Conservation (phyloP, 2,329 filamentous ascomycete genomes). For the Diaporthe nobilis region DNA sequence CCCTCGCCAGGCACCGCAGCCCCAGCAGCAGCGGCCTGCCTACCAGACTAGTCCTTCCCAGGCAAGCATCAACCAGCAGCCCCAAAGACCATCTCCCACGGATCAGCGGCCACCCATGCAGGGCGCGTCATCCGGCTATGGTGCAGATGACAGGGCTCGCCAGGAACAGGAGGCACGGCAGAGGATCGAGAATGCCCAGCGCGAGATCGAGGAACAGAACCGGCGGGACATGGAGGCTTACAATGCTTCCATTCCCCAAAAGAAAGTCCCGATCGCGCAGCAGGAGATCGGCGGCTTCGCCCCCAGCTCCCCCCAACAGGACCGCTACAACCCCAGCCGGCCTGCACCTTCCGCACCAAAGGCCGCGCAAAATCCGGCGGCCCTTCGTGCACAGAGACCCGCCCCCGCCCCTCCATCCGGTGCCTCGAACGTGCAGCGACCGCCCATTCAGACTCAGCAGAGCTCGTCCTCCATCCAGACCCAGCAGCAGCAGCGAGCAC, state of each 20-base stretch:
- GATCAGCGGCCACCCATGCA: constrained; percentile 72
- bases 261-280: constrained; percentile 83
- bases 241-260: constrained; percentile 89
- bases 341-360: constrained; percentile 87
- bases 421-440: constrained; percentile 58
- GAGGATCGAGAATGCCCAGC: constrained; percentile 73
- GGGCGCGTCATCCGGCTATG: constrained; percentile 68
- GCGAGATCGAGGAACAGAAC: constrained; percentile 75
- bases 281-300: constrained; percentile 87
- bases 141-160: constrained; percentile 62
- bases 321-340: constrained; percentile 88
- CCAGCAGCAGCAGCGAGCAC: constrained; percentile 61
- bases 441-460: constrained; percentile 64
- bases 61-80: constrained; percentile 52
- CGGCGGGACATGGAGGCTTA: constrained; percentile 87
- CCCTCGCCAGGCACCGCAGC: constrained; percentile 71
- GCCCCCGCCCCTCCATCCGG: constrained; percentile 77
- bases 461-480: constrained; percentile 63
- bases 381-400: constrained; percentile 80
- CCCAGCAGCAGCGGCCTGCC: constrained; percentile 65
- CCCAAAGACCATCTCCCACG: constrained; percentile 60
- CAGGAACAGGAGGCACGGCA: constrained; percentile 69
- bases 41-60: constrained; percentile 56
- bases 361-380: constrained; percentile 67
- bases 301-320: constrained; percentile 61